Conservation (phyloP, 345 rosid genomes). For the Brassica rapa region DNA sequence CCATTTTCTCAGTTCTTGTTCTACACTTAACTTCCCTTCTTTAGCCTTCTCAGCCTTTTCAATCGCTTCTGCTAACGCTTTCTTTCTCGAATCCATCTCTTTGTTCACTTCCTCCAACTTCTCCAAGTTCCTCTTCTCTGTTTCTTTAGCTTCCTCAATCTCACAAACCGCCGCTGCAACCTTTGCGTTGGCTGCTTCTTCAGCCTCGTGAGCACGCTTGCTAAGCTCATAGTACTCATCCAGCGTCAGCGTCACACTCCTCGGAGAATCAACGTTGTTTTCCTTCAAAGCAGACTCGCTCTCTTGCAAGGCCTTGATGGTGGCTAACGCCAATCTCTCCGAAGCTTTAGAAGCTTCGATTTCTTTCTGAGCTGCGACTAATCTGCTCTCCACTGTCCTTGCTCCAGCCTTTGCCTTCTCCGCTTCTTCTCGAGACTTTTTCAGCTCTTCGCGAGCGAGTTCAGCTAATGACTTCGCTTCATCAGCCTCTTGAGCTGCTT, state of each 20-base stretch:
- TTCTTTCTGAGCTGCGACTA: constrained; percentile 76
- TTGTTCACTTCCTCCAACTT: constrained; percentile 62
- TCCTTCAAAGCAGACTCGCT: constrained; percentile 57
- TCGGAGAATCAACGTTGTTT: constrained; percentile 45
- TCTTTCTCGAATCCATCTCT: constrained; percentile 62
- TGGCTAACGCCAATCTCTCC: constrained; percentile 77
- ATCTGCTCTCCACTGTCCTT: constrained; percentile 66
- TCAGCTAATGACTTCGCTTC: constrained; percentile 71
- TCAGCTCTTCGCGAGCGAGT: constrained; percentile 70
- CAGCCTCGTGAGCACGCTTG: constrained; percentile 75
- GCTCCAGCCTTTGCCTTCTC: constrained; percentile 86
- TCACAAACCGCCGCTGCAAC: constrained; percentile 72
- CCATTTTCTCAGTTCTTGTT: constrained; percentile 89
- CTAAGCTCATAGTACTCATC: constrained; percentile 91
- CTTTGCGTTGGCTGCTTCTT: constrained; percentile 68
- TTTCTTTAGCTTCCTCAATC: constrained; percentile 72
- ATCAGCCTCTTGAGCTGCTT: constrained; percentile 76
- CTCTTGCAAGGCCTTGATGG: constrained; percentile 86
- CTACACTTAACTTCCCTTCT: constrained; percentile 79
- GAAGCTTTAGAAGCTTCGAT: constrained; percentile 87
- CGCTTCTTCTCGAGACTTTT: constrained; percentile 70
- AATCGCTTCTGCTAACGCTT: constrained; percentile 61
- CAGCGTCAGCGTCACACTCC: constrained; percentile 68
- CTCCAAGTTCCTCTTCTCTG: constrained; percentile 55
- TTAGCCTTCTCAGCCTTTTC: constrained; percentile 88